A percentile compares a stretch with the other conserved stretches of the same genome.
Evolutionary conservation across 768 basidiomycete species (phyloP).

Genomic region (Floccularia luteovirens): DNA sequence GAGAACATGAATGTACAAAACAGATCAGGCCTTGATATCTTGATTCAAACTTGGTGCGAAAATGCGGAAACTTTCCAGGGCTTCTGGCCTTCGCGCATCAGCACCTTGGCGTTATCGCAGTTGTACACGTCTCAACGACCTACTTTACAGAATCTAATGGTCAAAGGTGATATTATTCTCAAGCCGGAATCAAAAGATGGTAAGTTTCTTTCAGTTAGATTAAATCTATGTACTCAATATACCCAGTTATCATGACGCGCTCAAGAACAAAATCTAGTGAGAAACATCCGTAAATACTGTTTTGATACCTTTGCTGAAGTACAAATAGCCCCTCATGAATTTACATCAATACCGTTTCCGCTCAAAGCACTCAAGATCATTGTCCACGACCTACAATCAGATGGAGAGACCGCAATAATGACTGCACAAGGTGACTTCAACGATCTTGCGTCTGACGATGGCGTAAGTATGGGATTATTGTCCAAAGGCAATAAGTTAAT

Average conservation of each 20-base stretch:
- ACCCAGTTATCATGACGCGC: conserved; percentile 90
- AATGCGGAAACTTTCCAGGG: conserved; percentile 93
- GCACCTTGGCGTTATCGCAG: conserved; percentile 73
- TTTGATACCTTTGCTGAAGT: conserved; percentile 39
- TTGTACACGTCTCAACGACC: conserved; percentile 64
- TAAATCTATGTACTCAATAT: conserved; percentile 14
- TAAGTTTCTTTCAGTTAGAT: conserved; percentile 29
- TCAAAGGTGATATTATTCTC: conserved; percentile 91
- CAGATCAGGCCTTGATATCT: conserved; percentile 69
- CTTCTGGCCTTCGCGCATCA: conserved; percentile 86
- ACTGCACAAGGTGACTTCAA: conserved; percentile 42
- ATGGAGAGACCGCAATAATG: conserved; percentile 66
- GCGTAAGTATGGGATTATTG: conserved; percentile 26
- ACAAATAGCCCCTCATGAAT: conserved; percentile 75
- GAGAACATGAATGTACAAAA: conserved; percentile 57
- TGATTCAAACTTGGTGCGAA: conserved; percentile 93
- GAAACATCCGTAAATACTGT: conserved; percentile 18
- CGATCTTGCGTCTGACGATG: conserved; percentile 72
- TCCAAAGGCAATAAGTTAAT: not conserved
- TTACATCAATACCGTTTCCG: conserved; percentile 80
- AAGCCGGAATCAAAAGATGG: conserved; percentile 75
- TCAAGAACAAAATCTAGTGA: conserved; percentile 82
- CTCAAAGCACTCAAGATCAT: conserved; percentile 90
- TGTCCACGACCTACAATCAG: conserved; percentile 74
- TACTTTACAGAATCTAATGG: conserved; percentile 57